These are phyloP conservation scores for Halophytophthora polymorphica DNA, from an alignment of 352 stramenopile species.

Conservation along the genomic window DNA sequence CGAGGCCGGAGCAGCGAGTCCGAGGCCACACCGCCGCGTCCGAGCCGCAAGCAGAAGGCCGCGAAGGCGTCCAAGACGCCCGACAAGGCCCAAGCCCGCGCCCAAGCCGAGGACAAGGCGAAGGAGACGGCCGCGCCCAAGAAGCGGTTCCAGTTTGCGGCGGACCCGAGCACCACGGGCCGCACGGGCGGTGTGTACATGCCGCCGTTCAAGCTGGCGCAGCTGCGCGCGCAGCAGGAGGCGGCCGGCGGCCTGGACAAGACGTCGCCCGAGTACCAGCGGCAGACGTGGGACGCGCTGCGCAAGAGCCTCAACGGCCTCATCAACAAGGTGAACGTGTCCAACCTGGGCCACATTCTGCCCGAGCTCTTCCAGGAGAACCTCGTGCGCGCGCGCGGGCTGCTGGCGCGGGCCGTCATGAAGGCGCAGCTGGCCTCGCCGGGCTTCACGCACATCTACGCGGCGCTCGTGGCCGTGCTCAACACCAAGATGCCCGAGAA, in stretches of 20 bases:
- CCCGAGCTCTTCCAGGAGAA: conserved; percentile 98
- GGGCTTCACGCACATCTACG: conserved; percentile 97
- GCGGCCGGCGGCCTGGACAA: conserved; percentile 27
- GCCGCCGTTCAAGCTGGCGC: conserved; percentile 90
- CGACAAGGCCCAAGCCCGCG: conserved; percentile 6
- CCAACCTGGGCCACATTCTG: conserved; percentile 95
- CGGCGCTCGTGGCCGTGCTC: conserved; percentile 95
- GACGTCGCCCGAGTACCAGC: conserved; percentile 81
- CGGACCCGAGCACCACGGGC: conserved; percentile 41
- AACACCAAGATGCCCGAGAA: conserved; percentile 99
- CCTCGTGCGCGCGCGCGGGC: conserved; percentile 93
- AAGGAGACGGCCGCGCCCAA: conserved; percentile 1
- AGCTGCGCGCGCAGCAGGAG: conserved; percentile 54
- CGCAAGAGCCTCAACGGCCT: conserved; percentile 97
- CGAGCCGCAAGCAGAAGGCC: conserved; percentile 2
- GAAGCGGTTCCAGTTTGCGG: conserved; percentile 20
- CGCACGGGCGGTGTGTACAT: conserved; percentile 91
- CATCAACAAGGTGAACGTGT: conserved; percentile 96
- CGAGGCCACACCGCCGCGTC: conserved; percentile 22
- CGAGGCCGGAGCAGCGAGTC: not conserved
- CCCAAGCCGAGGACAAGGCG: conserved; percentile 7
- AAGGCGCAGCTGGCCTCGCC: conserved; percentile 95
- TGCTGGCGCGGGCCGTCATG: conserved; percentile 94
- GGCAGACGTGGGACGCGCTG: conserved; percentile 94
- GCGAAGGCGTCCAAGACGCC: conserved; percentile 1